Base-by-base conservation (phyloP, 495 filamentous ascomycete species). In the Trypethelium eluteriae region DNA sequence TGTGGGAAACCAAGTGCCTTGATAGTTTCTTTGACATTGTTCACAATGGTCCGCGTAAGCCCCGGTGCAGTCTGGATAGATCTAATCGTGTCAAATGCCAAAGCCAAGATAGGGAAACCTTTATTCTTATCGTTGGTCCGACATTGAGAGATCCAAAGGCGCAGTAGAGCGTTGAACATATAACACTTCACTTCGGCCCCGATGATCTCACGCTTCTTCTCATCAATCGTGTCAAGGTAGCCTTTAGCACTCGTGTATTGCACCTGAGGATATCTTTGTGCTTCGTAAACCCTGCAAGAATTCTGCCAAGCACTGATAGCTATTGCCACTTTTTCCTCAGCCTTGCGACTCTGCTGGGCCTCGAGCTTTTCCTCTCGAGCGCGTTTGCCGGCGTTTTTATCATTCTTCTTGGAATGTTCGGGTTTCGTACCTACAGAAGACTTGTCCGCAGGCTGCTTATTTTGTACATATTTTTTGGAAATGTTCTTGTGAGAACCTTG, bases 131-230 rank as follows among this genome's bases (percentile, higher is more conserved):
- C 66, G 2, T 69, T 65, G 4, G 69, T 66, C 14, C 68, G 46
- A 53, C 72, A 74, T 12, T 66, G 41, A 5, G 50, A 50, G 10
- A 72, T 69, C 76, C 76, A 78, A 63, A 76, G 68, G 12, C 65
- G 67, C 14, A 80, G 65, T 39, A 84, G 70, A 10, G 76, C 76
- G 64, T 78, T 75, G 35, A 83, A 73, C 57, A 81, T 68, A 66
- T 80, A 85, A 2, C 81, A 65, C 5, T 79, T 64, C 0, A 83
- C 71, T 64, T 86, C 83, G 0, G 78, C 76, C 10, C 72, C 73
- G 62, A 80, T 64, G 12, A 70, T 69, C 0, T 68, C 64, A 7
- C 73, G 69, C n/a, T 78, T 76, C 0, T 67, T 63, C 3, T 70
- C 62, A 2, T 72, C 64, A 12, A 81, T 66, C 10, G 64, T 67